Evolutionary conservation across 2,329 filamentous ascomycete species (phyloP).

Genomic region (Trichophyton simii): DNA sequence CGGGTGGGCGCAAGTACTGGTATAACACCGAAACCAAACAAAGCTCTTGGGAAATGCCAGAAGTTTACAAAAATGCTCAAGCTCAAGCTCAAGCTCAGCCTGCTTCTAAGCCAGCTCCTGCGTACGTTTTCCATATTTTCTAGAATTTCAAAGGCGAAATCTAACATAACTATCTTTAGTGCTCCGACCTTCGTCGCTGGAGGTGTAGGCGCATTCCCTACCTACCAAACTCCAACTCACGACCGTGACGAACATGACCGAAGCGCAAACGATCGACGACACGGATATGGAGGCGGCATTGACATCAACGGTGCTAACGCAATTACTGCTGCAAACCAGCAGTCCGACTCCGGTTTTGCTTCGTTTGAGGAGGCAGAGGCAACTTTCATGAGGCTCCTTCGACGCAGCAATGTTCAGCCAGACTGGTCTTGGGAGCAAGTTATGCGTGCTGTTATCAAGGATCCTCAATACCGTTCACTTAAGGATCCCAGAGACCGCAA

Average conservation of each 20-base stretch:
- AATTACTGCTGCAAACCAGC: conserved; percentile 25
- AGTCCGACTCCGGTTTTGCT: conserved; percentile 62
- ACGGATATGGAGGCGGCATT: conserved; percentile 30
- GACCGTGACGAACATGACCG: conserved; percentile 40
- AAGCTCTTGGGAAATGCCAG: conserved; percentile 91
- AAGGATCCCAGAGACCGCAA: conserved; percentile 87
- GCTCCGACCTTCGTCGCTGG: conserved; percentile 48
- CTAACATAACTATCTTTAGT: conserved; percentile 17
- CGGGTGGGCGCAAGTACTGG: conserved; percentile 87
- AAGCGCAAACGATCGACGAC: conserved; percentile 36
- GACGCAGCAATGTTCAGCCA: conserved; percentile 69
- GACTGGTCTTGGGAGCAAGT: conserved; percentile 91
- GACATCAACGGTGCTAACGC: conserved; percentile 32
- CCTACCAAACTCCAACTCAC: conserved; percentile 22
- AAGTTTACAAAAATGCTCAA: conserved; percentile 62
- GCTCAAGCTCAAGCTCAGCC: conserved; percentile 39
- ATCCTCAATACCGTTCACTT: conserved; percentile 83
- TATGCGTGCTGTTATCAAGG: conserved; percentile 72
- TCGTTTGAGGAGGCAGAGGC: conserved; percentile 79
- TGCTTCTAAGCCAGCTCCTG: conserved; percentile 32
- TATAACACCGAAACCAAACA: conserved; percentile 84
- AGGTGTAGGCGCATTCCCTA: conserved; percentile 34
- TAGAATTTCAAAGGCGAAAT: not conserved
- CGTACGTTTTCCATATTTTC: conserved; percentile 28
- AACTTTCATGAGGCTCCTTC: conserved; percentile 82